These are phyloP conservation scores for Phytophthora uliginosa DNA, from an alignment of 352 stramenopile species.

Conservation along the genomic window DNA sequence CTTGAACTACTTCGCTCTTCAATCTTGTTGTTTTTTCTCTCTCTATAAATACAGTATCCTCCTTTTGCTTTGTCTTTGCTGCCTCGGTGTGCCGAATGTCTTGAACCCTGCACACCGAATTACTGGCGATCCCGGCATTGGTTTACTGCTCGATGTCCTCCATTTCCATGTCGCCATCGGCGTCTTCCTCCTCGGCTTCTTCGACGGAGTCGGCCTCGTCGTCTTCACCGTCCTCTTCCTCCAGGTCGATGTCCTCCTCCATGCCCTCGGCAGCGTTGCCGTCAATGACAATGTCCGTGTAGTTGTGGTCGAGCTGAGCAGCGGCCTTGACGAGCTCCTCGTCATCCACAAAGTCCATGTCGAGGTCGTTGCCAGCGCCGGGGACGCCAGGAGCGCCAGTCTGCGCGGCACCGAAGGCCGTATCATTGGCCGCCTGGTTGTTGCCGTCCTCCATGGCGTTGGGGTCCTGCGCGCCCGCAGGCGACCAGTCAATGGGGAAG, in stretches of 20 bases:
- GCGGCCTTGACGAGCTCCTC: slow-evolving; percentile 90
- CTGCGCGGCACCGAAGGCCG: slow-evolving; percentile 37
- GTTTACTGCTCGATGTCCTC: slow-evolving; percentile 55
- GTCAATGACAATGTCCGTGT: slow-evolving; percentile 92
- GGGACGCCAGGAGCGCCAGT: slow-evolving; percentile 15
- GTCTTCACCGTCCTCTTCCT: slow-evolving; percentile 76
- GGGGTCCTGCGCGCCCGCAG: slow-evolving; percentile 54
- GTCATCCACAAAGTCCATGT: slow-evolving; percentile 86
- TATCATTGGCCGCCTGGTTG: slow-evolving; percentile 22
- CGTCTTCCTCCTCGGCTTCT: slow-evolving; percentile 75
- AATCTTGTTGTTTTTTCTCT: slow-evolving; percentile 34
- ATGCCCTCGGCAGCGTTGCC: slow-evolving; percentile 55
- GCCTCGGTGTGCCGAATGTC: slow-evolving; percentile 7
- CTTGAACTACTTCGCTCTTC: slow-evolving; percentile 13
- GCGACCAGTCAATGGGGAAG: slow-evolving; percentile 98
- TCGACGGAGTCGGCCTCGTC: slow-evolving; percentile 76
- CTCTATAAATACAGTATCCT: slow-evolving; percentile 83
- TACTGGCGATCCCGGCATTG: slow-evolving; percentile 9
- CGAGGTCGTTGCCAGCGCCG: slow-evolving; percentile 43
- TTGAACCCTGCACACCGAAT: slow-evolving; percentile 11
- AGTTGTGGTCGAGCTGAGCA: slow-evolving; percentile 88
- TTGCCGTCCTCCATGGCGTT: slow-evolving; percentile 54
- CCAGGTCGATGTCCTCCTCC: slow-evolving; percentile 77
- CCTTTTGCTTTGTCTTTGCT: slow-evolving; percentile 20
- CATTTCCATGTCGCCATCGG: slow-evolving; percentile 84